Conservation (phyloP, 345 rosid species). For the Arabis alpina region DNA sequence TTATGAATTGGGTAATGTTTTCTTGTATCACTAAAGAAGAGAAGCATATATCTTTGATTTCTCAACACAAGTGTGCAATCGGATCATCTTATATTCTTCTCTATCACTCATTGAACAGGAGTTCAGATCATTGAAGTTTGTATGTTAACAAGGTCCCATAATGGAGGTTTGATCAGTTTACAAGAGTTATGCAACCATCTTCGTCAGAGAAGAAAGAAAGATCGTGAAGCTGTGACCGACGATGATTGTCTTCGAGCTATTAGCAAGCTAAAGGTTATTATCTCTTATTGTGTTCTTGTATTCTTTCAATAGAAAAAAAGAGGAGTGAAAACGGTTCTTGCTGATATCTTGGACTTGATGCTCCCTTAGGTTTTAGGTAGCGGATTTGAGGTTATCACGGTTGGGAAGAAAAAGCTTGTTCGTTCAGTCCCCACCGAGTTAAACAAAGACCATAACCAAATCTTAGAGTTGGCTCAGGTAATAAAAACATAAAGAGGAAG, state of each 20-base stretch:
- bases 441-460: slow-evolving; percentile 92
- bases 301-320: not conserved
- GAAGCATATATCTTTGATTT: not conserved
- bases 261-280: slow-evolving; percentile 76
- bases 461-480: slow-evolving; percentile 85
- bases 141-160: slow-evolving; percentile 71
- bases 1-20: slow-evolving; percentile 75
- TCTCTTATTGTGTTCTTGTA: not conserved
- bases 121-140: slow-evolving; percentile 84
- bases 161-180: slow-evolving; percentile 81
- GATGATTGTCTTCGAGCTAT: slow-evolving; percentile 91
- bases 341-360: not conserved
- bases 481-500: not conserved
- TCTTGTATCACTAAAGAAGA: not conserved
- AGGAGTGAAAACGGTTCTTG: not conserved
- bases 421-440: slow-evolving; percentile 91
- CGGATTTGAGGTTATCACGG: slow-evolving; percentile 87
- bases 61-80: not conserved
- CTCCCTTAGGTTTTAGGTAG: slow-evolving; percentile 67
- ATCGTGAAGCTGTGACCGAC: slow-evolving; percentile 73
- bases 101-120: slow-evolving; percentile 54
- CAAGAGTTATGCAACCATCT: slow-evolving; percentile 72
- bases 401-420: slow-evolving; percentile 83
- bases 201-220: slow-evolving; percentile 63
- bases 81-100: not conserved